Conservation (phyloP, 192 early-diverging fungal species). For the Linnemannia elongata region DNA sequence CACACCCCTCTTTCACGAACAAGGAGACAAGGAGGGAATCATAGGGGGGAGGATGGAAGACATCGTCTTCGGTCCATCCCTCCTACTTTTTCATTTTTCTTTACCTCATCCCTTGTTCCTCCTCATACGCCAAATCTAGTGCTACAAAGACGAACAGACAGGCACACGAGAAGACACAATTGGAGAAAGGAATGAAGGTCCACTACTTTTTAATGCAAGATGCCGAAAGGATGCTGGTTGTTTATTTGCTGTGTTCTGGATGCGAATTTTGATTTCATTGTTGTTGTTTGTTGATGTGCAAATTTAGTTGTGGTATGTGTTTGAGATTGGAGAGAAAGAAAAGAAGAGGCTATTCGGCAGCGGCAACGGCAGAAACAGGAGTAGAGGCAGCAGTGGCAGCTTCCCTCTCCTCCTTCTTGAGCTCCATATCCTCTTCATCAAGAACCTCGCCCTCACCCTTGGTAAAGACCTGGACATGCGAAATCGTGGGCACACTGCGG, state of each 20-base stretch:
- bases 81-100: background rate
- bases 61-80: background rate
- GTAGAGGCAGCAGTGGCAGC: background rate
- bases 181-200: background rate
- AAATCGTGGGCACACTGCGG: constrained; percentile 44
- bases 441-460: constrained; percentile 52
- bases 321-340: background rate
- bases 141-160: background rate
- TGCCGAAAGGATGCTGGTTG: background rate
- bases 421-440: constrained; percentile 51
- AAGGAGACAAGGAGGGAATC: no score
- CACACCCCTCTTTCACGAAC: background rate
- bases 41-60: background rate
- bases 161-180: background rate
- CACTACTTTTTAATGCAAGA: background rate
- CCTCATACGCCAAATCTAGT: background rate
- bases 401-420: constrained; percentile 28
- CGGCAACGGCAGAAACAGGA: background rate
- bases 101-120: background rate
- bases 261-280: background rate
- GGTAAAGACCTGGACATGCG: constrained; percentile 52
- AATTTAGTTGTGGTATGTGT: background rate
- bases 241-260: constrained; percentile 4
- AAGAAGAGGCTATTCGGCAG: background rate
- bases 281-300: background rate